A percentile compares a stretch with the other conserved stretches of the same genome.
phyloP scores from a whole-genome alignment of 345 rosid genomes.

The Garcia nutans region DNA sequence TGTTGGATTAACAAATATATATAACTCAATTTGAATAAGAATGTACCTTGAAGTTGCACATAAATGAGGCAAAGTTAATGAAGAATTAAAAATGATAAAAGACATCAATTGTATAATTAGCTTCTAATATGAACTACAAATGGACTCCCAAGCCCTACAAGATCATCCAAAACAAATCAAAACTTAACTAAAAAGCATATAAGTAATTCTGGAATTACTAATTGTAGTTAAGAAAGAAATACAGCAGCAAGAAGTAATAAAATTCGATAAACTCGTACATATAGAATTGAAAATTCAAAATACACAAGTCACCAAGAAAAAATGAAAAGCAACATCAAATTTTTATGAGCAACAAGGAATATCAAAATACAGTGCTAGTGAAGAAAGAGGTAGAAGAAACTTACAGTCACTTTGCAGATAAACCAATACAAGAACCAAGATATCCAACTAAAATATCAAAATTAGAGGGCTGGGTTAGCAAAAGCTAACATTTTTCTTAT shows the following conservation, averaged over 20 bases:
- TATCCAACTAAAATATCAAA: neutral
- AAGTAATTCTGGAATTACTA: neutral
- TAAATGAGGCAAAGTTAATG: conserved; percentile 34
- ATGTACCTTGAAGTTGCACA: conserved; percentile 46
- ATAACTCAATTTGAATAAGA: neutral
- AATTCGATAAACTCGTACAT: neutral
- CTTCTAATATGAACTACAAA: conserved; percentile 1
- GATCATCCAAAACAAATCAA: neutral
- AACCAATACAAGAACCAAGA: neutral
- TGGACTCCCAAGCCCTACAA: neutral
- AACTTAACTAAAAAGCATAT: neutral
- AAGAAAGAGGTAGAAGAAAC: neutral
- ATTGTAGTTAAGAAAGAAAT: neutral
- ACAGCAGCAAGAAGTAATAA: neutral
- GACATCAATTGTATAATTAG: conserved; percentile 20
- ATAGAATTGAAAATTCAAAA: too few relatives aligned
- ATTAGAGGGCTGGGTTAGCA: neutral
- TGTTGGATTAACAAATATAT: neutral
- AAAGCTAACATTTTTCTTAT: too few relatives aligned
- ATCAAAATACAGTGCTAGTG: neutral
- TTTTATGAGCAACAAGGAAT: neutral
- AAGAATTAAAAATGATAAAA: conserved; percentile 37
- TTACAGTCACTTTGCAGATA: neutral
- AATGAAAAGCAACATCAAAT: neutral
- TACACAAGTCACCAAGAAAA: too few relatives aligned